Conservation (phyloP, 306 rosid genomes). For the Malus orientalis region DNA sequence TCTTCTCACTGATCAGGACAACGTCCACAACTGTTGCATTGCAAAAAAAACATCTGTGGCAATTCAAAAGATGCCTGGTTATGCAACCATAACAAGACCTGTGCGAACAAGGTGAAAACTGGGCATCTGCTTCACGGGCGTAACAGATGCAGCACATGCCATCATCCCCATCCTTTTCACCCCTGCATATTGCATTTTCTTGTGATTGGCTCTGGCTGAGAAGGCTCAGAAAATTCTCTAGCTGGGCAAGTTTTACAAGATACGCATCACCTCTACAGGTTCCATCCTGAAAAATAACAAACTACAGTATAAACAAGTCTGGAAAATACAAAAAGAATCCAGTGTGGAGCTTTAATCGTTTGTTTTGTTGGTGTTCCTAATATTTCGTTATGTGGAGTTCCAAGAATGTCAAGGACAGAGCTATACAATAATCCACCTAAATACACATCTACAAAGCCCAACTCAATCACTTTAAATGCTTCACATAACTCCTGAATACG, state of each 20-base stretch:
- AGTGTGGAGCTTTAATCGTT: background rate
- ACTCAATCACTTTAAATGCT: background rate
- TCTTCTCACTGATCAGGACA: slow-evolving; percentile 35
- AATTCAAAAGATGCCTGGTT: slow-evolving; percentile 92
- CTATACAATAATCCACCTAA: background rate
- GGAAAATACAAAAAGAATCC: background rate
- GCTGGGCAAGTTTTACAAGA: slow-evolving; percentile 51
- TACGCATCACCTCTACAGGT: slow-evolving; percentile 43
- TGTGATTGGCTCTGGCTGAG: slow-evolving; percentile 42
- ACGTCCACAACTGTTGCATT: slow-evolving; percentile 65
- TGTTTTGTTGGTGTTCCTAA: too few species aligned
- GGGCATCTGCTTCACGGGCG: slow-evolving; percentile 58
- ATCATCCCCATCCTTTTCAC: slow-evolving; percentile 45
- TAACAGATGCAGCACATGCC: slow-evolving; percentile 83
- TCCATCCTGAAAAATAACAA: slow-evolving; percentile 57
- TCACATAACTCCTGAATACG: background rate
- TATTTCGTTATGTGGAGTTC: background rate
- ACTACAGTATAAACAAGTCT: background rate
- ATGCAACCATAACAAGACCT: slow-evolving; percentile 88
- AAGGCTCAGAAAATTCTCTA: slow-evolving; percentile 62
- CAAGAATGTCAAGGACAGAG: background rate
- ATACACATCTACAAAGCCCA: background rate
- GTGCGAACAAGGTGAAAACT: slow-evolving; percentile 76
- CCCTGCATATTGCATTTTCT: slow-evolving; percentile 24
- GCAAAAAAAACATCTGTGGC: slow-evolving; percentile 98